Evolutionary conservation across 2,329 filamentous ascomycete genomes (phyloP).

Genomic region (Fusarium verticillioides): DNA sequence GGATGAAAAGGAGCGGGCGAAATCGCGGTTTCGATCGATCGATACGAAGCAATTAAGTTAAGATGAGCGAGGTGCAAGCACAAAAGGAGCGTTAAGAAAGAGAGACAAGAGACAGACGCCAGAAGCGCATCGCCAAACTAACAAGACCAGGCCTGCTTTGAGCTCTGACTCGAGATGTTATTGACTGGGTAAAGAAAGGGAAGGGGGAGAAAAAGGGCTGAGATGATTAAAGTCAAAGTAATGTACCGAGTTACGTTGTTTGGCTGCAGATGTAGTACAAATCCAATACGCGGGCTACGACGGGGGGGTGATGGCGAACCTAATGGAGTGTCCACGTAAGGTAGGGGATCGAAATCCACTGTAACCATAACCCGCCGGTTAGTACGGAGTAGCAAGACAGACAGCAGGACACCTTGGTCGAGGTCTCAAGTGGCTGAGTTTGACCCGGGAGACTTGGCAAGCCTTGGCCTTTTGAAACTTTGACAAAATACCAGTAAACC

Average conservation of each 20-base stretch:
- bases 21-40: slow-evolving; percentile 19
- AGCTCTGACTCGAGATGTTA: slow-evolving; percentile 14
- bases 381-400: slow-evolving; percentile 29
- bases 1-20: slow-evolving; percentile 36
- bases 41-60: slow-evolving; percentile 27
- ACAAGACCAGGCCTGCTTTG: slow-evolving; percentile 4
- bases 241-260: slow-evolving; percentile 8
- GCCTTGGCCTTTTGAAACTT: not conserved
- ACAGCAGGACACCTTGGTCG: slow-evolving; percentile 6
- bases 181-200: slow-evolving; percentile 3
- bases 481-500: not conserved
- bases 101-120: slow-evolving; percentile 36
- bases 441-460: slow-evolving; percentile 34
- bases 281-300: slow-evolving; percentile 22
- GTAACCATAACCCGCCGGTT: slow-evolving; percentile 34
- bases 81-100: slow-evolving; percentile 44
- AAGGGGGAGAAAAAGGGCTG: slow-evolving; percentile 19
- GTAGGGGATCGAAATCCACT: slow-evolving; percentile 42
- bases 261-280: slow-evolving; percentile 6
- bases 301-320: slow-evolving; percentile 38
- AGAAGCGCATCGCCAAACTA: slow-evolving; percentile 40
- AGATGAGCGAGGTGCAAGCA: slow-evolving; percentile 22
- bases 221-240: slow-evolving; percentile 15
- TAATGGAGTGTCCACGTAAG: slow-evolving; percentile 44
- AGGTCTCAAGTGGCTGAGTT: slow-evolving; percentile 33